Evolutionary conservation across 169 alveolate genomes (phyloP).

Genomic region (Plasmodium berghei): DNA sequence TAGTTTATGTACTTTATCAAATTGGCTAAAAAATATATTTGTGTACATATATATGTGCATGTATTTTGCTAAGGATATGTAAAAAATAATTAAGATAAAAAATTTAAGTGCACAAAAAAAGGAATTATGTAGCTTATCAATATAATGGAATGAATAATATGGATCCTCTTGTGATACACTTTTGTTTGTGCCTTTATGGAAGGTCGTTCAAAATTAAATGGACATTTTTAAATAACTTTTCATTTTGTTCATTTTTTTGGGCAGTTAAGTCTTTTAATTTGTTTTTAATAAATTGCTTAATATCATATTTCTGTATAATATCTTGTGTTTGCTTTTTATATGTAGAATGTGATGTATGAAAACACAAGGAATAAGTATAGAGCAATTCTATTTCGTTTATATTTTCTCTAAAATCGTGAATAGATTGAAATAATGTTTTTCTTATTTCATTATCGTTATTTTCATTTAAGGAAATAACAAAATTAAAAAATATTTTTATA

Average conservation of each 20-base stretch:
- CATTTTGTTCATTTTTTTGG: conserved; percentile 52
- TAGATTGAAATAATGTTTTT: conserved; percentile 25
- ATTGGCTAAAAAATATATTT: too few species aligned
- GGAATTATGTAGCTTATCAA: too few species aligned
- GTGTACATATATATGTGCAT: too few species aligned
- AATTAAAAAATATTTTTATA: conserved; percentile 51
- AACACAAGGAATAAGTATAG: conserved; percentile 32
- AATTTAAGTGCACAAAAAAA: too few species aligned
- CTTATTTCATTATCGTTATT: conserved; percentile 51
- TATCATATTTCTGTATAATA: conserved; percentile 30
- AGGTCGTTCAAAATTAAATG: conserved; percentile 39
- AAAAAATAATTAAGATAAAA: too few species aligned
- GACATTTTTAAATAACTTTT: conserved; percentile 29
- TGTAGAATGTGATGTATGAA: conserved; percentile 39
- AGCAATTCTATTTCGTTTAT: conserved; percentile 29
- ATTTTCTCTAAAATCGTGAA: conserved; percentile 21
- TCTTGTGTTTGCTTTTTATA: conserved; percentile 41
- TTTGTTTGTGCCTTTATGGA: not conserved
- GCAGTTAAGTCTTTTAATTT: conserved; percentile 15
- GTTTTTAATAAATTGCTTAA: conserved; percentile 23
- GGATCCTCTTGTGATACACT: not conserved
- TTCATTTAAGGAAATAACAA: conserved; percentile 33
- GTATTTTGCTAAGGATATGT: too few species aligned
- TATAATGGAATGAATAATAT: not conserved
- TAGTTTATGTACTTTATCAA: too few species aligned